These are phyloP conservation scores for Gonium pectorale DNA, from an alignment of 139 green algal species.

Conservation along the genomic window DNA sequence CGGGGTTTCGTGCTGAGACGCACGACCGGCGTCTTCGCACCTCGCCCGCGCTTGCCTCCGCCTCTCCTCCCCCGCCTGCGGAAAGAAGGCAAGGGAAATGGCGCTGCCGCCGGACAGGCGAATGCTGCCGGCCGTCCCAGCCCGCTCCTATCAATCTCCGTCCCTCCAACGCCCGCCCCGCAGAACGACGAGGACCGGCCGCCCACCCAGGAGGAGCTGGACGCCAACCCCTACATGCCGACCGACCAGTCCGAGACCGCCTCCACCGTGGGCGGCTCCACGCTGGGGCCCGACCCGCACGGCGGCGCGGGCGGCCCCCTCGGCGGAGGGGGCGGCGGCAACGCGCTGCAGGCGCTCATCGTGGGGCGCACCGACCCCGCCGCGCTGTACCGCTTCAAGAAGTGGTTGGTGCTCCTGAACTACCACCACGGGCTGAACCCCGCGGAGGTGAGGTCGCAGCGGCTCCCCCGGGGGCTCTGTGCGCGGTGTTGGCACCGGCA, in stretches of 20 bases:
- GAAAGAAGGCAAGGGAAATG: too few relatives aligned
- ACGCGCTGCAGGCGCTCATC: conserved; percentile 27
- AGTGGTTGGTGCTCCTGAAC: conserved; percentile 21
- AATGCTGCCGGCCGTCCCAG: too few relatives aligned
- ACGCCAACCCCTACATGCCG: conserved; percentile 15
- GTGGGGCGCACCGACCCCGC: not conserved
- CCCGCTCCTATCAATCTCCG: too few relatives aligned
- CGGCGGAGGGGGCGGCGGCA: not conserved
- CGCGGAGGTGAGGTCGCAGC: not conserved
- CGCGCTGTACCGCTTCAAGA: conserved; percentile 10
- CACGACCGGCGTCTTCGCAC: too few relatives aligned
- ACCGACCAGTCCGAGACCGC: conserved; percentile 13
- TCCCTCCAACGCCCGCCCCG: too few relatives aligned
- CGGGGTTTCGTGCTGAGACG: too few relatives aligned
- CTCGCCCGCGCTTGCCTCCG: too few relatives aligned
- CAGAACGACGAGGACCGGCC: conserved; percentile 31
- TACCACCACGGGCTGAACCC: conserved; percentile 14
- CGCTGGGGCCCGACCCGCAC: not conserved
- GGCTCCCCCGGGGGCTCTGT: too few relatives aligned
- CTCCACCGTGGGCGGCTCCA: not conserved
- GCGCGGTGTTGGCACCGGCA: too few relatives aligned
- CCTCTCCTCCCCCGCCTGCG: too few relatives aligned
- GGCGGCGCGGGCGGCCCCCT: not conserved
- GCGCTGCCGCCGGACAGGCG: too few relatives aligned
- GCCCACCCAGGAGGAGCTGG: conserved; percentile 10